Conservation (phyloP, 2,329 filamentous ascomycete species). For the Colletotrichum cereale region DNA sequence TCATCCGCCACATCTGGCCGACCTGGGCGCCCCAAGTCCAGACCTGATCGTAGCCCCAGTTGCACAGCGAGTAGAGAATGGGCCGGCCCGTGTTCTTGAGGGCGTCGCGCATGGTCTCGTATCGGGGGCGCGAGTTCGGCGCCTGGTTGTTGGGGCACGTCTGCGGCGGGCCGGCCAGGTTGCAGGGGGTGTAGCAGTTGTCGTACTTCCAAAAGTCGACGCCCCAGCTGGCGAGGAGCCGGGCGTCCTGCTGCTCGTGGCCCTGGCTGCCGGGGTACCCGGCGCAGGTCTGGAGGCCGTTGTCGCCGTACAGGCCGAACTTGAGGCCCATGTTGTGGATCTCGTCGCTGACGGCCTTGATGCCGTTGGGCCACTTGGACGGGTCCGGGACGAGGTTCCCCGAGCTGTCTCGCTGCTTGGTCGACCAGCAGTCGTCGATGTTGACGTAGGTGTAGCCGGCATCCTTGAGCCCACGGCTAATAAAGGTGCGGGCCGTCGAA, state of each 20-base stretch:
- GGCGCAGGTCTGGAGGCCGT: conserved; percentile 63
- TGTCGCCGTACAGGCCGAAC: conserved; percentile 54
- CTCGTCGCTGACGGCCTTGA: conserved; percentile 50
- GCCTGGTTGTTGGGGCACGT: conserved; percentile 1
- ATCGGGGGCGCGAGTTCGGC: not conserved
- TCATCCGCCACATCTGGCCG: conserved; percentile 49
- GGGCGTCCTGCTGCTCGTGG: conserved; percentile 61
- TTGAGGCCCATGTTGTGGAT: conserved; percentile 52
- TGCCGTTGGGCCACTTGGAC: conserved; percentile 53
- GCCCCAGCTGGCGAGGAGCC: conserved; percentile 63
- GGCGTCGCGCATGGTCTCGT: conserved; percentile 47
- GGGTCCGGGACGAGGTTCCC: conserved; percentile 47
- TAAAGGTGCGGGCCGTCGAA: conserved; percentile 18
- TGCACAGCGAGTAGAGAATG: conserved; percentile 50
- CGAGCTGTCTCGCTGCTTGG: conserved; percentile 41
- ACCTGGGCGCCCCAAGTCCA: conserved; percentile 44
- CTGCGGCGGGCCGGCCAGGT: not conserved
- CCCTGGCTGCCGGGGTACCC: conserved; percentile 46
- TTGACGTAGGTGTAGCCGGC: conserved; percentile 46
- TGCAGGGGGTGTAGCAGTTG: conserved; percentile 51
- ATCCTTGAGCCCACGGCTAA: conserved; percentile 44
- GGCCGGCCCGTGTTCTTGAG: conserved; percentile 46
- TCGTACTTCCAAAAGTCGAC: conserved; percentile 67
- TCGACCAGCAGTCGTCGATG: conserved; percentile 52
- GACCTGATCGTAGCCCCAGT: conserved; percentile 46